Evolutionary conservation across 192 early-diverging fungal species (phyloP), one percentile per base, ranked within the genome.

Genomic region (Coemansia aciculifera): DNA sequence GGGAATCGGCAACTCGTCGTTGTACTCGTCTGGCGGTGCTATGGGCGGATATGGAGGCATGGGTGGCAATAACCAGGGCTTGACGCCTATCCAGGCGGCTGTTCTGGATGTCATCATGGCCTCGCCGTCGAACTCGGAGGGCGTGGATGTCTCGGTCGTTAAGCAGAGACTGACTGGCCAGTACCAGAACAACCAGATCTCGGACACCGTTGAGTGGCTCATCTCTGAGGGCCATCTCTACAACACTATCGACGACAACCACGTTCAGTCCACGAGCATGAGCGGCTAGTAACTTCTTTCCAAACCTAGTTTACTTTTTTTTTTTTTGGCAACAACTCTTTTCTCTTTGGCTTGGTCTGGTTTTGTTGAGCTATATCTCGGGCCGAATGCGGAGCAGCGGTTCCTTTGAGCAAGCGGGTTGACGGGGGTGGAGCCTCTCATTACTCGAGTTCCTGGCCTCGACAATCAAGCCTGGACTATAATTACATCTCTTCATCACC

Each of bases 171-270:
- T 87, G 51, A 63, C 84, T 44, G 77, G 71, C n/a, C 40, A 56
- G 32, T 77, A 62, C 68, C 67, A 62, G 40, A 19, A 36, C 48
- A 29, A 12, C 37, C 68, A 78, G 17, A 42, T 84, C 19, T 74
- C 79, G 32, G 64, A 76, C 2, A 71, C 81, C 1, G 65, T 90
- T 19, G 83, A 88, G 0, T 77, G 63, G 67, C 82, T 94, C 51
- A 72, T 77, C 27, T 60, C 62, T 19, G 89, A 94, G 56, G 93
- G 93, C 13, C 81, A 81, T 48, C 56, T 90, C 52, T 93, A 92
- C 76, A 80, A 66, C 64, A 91, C 87, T 19, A 77, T 88, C 43
- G 91, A 91, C 68, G 89, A 91, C 0, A 73, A 84, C 34, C 90
- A 92, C 61, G 64, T 88, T 52, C 86, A 85, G 73, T 69, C 77